Base-by-base conservation (phyloP, 2,329 filamentous ascomycete genomes). In the Hymenoscyphus salicellus region DNA sequence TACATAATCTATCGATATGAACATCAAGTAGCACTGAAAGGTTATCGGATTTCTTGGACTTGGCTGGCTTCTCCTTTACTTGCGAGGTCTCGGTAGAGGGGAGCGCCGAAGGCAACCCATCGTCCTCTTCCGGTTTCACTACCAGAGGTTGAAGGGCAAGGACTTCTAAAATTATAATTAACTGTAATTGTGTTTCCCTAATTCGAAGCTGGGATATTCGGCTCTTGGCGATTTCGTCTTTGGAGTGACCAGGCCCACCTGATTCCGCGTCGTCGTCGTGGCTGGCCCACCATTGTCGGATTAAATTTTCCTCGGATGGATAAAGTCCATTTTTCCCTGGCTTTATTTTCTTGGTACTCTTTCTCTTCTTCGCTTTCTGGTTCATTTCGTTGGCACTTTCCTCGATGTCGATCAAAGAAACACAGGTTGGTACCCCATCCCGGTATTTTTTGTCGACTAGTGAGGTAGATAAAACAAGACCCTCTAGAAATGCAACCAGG, bases 391-490 rank as follows among this genome's bases (percentile, higher is more conserved):
- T 65, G 20, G 61, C 64, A n/a, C 88, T 83, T 59, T 71, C 70
- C n/a, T 88, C 82, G 8, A 84, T 78, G 11, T 81, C 77, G 72
- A 87, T 84, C 58, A 83, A 81, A 2, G 78, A 74, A 28, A 92
- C 81, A 43, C 91, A 80, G 6, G 82, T 81, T 0, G 89, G 87
- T 28, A 94, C 75, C 2, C 86, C 87, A 62, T 90, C 87, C n/a
- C 86, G 84, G 72, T 91, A 93, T 73, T 94, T 95, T 73, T 90
- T 92, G 74, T 94, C 91, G 66, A 92, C 84, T 56, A 89, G 81
- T 5, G 86, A 81, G 0, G 86, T 87, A 1, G 85, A 86, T 65
- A 91, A 78, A n/a, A 91, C 78, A 63, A 92, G 82, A 59, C 83
- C 82, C 70, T 88, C 86, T n/a, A 94, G 75, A 70, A 92, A 93